These are phyloP conservation scores for Starmerella powellii DNA, from an alignment of 805 yeast species.

Conservation along the genomic window DNA sequence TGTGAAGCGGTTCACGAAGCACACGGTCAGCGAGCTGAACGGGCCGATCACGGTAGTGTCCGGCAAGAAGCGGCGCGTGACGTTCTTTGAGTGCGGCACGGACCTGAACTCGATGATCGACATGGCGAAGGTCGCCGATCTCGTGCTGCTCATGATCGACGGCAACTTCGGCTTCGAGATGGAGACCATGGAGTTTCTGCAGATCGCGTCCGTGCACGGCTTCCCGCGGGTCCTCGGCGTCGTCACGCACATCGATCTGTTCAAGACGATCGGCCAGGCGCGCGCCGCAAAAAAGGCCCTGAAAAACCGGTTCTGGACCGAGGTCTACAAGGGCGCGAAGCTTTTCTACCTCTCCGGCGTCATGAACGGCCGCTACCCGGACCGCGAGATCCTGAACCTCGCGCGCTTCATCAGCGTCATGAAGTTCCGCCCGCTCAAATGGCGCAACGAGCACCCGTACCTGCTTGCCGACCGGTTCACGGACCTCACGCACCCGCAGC, in stretches of 20 bases:
- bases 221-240: slow-evolving; percentile 96
- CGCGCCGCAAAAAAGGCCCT: slow-evolving; percentile 83
- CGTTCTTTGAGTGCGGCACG: slow-evolving; percentile 84
- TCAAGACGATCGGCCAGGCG: slow-evolving; percentile 77
- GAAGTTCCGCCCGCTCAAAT: slow-evolving; percentile 97
- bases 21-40: slow-evolving; percentile 69
- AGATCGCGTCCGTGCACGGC: slow-evolving; percentile 95
- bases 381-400: slow-evolving; percentile 82
- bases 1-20: slow-evolving; percentile 77
- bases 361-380: slow-evolving; percentile 94
- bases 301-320: slow-evolving; percentile 96
- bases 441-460: slow-evolving; percentile 98
- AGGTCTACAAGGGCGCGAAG: slow-evolving; percentile 96
- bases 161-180: slow-evolving; percentile 97
- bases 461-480: slow-evolving; percentile 80
- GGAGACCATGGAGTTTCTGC: slow-evolving; percentile 98
- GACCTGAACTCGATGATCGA: slow-evolving; percentile 94
- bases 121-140: slow-evolving; percentile 87
- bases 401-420: slow-evolving; percentile 88
- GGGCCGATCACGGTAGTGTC: slow-evolving; percentile 97
- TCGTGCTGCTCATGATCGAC: slow-evolving; percentile 78
- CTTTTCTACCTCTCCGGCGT: slow-evolving; percentile 90
- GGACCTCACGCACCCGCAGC: slow-evolving; percentile 86
- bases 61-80: slow-evolving; percentile 83
- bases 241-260: slow-evolving; percentile 88